phyloP scores from a whole-genome alignment of 1,284 basidiomycete species.

The Pseudozyma sp. region DNA sequence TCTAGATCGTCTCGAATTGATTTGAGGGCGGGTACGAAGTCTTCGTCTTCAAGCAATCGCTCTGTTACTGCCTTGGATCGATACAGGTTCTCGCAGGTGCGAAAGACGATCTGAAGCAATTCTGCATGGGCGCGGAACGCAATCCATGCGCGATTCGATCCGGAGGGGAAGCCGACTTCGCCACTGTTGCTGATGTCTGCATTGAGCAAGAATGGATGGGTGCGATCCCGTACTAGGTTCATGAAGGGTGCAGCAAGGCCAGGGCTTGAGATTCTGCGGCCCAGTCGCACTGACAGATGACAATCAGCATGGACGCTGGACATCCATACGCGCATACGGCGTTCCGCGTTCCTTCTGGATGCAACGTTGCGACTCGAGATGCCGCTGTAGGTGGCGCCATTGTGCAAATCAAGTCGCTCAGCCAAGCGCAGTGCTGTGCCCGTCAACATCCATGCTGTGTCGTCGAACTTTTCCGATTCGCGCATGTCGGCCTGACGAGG shows the following conservation, averaged over 20 bases:
- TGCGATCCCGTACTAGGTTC: constrained; percentile 50
- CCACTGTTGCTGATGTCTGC: constrained; percentile 44
- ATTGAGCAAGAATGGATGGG: constrained; percentile 45
- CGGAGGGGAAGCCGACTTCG: constrained; percentile 32
- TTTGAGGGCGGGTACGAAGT: constrained; percentile 50
- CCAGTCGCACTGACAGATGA: constrained; percentile 53
- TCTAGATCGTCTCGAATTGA: constrained; percentile 51
- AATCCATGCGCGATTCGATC: constrained; percentile 49
- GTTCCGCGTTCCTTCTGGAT: constrained; percentile 46
- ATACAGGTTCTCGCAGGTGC: constrained; percentile 53
- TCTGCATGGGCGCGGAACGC: constrained; percentile 50
- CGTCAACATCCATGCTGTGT: constrained; percentile 55
- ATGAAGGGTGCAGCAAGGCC: constrained; percentile 51
- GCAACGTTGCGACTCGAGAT: constrained; percentile 44
- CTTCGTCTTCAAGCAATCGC: constrained; percentile 47
- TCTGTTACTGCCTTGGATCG: constrained; percentile 48
- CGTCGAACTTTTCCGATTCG: constrained; percentile 54
- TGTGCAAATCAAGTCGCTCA: constrained; percentile 54
- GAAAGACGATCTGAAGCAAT: constrained; percentile 48
- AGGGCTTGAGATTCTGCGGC: constrained; percentile 51
- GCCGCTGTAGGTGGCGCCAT: constrained; percentile 45
- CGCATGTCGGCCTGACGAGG: constrained; percentile 42
- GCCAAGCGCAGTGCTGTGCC: constrained; percentile 52
- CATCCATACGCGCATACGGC: constrained; percentile 56
- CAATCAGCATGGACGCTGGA: constrained; percentile 56